Evolutionary conservation across 768 basidiomycete species (phyloP).

Genomic region (Naematelia encephala): DNA sequence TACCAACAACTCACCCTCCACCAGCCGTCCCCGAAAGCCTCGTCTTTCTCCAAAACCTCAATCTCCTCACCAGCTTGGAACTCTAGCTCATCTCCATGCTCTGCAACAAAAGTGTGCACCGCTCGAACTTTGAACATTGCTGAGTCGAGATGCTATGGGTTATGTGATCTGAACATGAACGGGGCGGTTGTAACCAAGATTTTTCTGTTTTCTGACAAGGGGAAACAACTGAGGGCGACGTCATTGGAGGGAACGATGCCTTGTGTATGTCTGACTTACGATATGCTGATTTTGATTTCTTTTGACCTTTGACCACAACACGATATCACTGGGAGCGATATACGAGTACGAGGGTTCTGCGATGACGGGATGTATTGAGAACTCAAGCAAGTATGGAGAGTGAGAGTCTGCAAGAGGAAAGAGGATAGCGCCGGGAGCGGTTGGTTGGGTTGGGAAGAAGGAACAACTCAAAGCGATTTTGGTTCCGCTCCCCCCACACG

Average conservation of each 20-base stretch:
- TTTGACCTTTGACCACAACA: not conserved
- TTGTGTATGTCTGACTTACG: not conserved
- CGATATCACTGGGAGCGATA: too few relatives aligned
- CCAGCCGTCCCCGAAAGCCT: constrained; percentile 91
- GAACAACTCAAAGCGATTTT: too few relatives aligned
- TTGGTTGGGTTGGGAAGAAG: too few relatives aligned
- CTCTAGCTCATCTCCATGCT: constrained; percentile 88
- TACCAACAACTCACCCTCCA: constrained; percentile 66
- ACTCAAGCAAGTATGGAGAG: too few relatives aligned
- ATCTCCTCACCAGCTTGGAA: constrained; percentile 83
- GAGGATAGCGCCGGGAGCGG: too few relatives aligned
- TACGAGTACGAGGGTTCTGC: too few relatives aligned
- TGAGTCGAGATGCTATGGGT: not conserved
- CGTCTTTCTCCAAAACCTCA: constrained; percentile 88
- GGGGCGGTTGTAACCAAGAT: too few relatives aligned
- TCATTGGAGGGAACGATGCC: not conserved
- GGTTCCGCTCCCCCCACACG: too few relatives aligned
- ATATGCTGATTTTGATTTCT: not conserved
- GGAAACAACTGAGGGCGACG: not conserved
- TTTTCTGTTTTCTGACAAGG: too few relatives aligned
- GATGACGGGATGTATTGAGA: too few relatives aligned
- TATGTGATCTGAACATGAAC: too few relatives aligned
- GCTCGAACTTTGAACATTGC: constrained; percentile 32
- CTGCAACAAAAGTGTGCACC: constrained; percentile 64
- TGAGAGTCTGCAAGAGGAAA: too few relatives aligned